phyloP scores from a whole-genome alignment of 805 yeast genomes.

The Cyberlindnera saturnus region DNA sequence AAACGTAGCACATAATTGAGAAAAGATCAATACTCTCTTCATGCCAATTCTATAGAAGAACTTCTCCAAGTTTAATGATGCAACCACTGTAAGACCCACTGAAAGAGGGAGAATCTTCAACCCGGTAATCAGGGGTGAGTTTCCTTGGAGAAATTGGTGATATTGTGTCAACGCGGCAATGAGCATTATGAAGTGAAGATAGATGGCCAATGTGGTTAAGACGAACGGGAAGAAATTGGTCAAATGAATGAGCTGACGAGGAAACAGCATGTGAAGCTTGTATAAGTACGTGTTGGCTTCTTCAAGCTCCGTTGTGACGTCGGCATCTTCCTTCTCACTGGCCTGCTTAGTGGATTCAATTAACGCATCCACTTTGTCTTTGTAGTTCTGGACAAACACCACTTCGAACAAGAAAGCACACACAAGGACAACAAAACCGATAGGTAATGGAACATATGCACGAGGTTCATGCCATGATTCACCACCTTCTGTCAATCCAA shows the following conservation, averaged over 20 bases:
- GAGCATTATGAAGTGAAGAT: slow-evolving; percentile 18
- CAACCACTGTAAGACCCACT: slow-evolving; percentile 26
- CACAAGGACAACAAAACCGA: slow-evolving; percentile 31
- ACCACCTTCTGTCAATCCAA: slow-evolving; percentile 42
- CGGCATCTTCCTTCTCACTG: background rate
- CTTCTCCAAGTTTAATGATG: slow-evolving; percentile 21
- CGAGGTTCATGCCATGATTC: slow-evolving; percentile 34
- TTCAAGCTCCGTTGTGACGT: background rate
- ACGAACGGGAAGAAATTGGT: slow-evolving; percentile 23
- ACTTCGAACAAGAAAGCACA: slow-evolving; percentile 28
- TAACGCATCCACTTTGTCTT: slow-evolving; percentile 3
- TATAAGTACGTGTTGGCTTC: slow-evolving; percentile 13
- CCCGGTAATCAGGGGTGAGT: slow-evolving; percentile 30
- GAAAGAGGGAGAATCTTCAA: slow-evolving; percentile 31
- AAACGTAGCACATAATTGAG: slow-evolving; percentile 12
- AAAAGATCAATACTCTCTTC: slow-evolving; percentile 11
- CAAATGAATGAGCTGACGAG: slow-evolving; percentile 23
- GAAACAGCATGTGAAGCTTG: slow-evolving; percentile 23
- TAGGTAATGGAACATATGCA: slow-evolving; percentile 34
- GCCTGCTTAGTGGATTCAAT: no score
- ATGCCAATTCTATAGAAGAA: slow-evolving; percentile 19
- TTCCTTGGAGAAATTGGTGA: slow-evolving; percentile 21
- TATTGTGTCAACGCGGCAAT: slow-evolving; percentile 23
- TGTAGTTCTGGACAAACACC: slow-evolving; percentile 14
- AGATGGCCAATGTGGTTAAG: slow-evolving; percentile 16